Evolutionary conservation across 495 filamentous ascomycete genomes (phyloP).

Genomic region (Penicillium soppii): DNA sequence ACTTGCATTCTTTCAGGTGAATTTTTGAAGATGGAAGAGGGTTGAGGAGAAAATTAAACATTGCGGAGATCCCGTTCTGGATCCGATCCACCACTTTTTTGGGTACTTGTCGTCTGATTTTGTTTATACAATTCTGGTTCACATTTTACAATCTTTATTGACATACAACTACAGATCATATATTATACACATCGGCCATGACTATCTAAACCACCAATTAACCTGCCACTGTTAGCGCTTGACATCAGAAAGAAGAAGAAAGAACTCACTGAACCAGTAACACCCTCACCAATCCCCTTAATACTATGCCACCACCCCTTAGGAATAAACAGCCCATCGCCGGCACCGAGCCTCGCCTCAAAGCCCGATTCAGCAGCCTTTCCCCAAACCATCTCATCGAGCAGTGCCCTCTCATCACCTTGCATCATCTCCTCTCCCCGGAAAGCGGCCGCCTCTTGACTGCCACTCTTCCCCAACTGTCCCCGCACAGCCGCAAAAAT

Average conservation of each 20-base stretch:
- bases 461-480: conserved; percentile 39
- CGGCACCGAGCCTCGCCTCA: conserved; percentile 59
- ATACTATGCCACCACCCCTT: conserved; percentile 97
- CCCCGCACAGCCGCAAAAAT: conserved; percentile 60
- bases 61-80: conserved; percentile 4
- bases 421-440: conserved; percentile 93
- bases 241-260: conserved; percentile 4
- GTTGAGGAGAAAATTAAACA: conserved; percentile 6
- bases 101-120: too few species aligned
- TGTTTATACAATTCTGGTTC: too few species aligned
- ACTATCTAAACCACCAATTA: conserved; percentile 91
- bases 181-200: conserved; percentile 4
- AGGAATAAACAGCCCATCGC: conserved; percentile 85
- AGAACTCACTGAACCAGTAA: conserved; percentile 63
- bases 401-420: conserved; percentile 60
- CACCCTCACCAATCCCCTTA: conserved; percentile 63
- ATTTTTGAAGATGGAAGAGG: conserved; percentile 2
- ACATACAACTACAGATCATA: not conserved
- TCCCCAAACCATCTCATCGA: conserved; percentile 73
- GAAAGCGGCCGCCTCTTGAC: conserved; percentile 52
- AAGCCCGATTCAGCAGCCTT: conserved; percentile 34
- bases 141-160: too few species aligned
- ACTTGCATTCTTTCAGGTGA: conserved; percentile 25
- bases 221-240: conserved; percentile 49
- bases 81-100: too few species aligned